A percentile compares a stretch with the other conserved stretches of the same genome.
These are phyloP conservation scores for Lepraria neglecta DNA, from an alignment of 495 filamentous ascomycete genomes.

Conservation along the genomic window DNA sequence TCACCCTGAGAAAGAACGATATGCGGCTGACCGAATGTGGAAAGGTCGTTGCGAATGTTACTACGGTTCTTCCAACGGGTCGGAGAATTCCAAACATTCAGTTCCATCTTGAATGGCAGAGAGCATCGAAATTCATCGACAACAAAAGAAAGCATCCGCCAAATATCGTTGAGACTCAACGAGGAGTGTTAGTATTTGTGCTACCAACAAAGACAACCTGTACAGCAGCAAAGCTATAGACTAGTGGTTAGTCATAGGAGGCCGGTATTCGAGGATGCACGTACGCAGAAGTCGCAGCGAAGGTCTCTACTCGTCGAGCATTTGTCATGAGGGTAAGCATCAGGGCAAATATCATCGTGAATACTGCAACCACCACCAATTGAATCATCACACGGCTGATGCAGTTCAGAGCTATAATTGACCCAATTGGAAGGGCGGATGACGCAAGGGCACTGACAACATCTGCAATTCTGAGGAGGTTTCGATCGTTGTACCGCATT, in stretches of 20 bases:
- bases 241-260: too few species aligned
- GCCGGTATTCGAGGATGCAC: neutral
- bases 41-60: too few species aligned
- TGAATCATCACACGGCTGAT: neutral
- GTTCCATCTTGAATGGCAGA: too few species aligned
- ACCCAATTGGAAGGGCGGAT: neutral
- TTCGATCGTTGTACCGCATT: too few species aligned
- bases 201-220: conserved; percentile 13
- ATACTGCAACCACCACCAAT: conserved; percentile 20
- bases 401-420: neutral
- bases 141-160: too few species aligned
- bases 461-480: too few species aligned
- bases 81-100: too few species aligned
- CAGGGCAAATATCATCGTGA: conserved; percentile 22
- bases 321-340: conserved; percentile 23
- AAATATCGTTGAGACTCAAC: too few species aligned
- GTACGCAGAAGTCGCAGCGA: conserved; percentile 26
- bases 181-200: neutral
- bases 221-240: conserved; percentile 10
- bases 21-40: too few species aligned
- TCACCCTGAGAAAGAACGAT: too few species aligned
- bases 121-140: too few species aligned
- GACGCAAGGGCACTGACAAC: neutral
- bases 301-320: conserved; percentile 24
- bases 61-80: too few species aligned